phyloP scores from a whole-genome alignment of 2,329 filamentous ascomycete genomes.

The Penicillium oxalicum region DNA sequence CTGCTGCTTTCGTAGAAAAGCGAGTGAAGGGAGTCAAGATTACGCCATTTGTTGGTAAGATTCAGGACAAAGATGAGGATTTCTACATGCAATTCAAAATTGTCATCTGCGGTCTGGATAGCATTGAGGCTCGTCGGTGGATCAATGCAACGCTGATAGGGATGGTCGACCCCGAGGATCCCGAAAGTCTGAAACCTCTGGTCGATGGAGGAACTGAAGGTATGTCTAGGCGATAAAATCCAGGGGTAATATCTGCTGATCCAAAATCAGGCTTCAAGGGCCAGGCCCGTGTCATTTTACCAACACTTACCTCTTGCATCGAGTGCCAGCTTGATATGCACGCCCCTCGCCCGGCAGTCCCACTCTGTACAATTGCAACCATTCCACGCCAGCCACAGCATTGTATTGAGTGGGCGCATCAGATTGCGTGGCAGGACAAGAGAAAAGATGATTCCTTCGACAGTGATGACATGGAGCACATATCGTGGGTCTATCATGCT shows the following conservation, averaged over 20 bases:
- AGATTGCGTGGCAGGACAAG: constrained; percentile 91
- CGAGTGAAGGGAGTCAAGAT: constrained; percentile 87
- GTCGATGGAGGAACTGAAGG: constrained; percentile 96
- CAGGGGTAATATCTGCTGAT: not conserved
- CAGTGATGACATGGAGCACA: constrained; percentile 93
- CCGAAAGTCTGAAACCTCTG: constrained; percentile 83
- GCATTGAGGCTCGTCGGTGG: constrained; percentile 95
- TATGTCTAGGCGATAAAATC: constrained; percentile 20
- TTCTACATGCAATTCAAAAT: constrained; percentile 98
- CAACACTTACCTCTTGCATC: constrained; percentile 89
- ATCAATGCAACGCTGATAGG: constrained; percentile 91
- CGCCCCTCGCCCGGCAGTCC: constrained; percentile 91
- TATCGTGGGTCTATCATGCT: constrained; percentile 91
- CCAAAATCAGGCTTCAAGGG: constrained; percentile 73
- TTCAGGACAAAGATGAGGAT: constrained; percentile 91
- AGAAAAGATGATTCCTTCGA: constrained; percentile 80
- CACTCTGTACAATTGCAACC: constrained; percentile 90
- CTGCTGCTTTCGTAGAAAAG: constrained; percentile 82
- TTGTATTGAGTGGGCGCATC: constrained; percentile 97
- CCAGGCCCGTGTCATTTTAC: constrained; percentile 85
- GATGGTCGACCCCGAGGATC: constrained; percentile 77
- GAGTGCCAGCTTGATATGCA: constrained; percentile 99
- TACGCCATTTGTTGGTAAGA: constrained; percentile 87
- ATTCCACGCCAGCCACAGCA: constrained; percentile 96
- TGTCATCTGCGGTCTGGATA: constrained; percentile 90